Evolutionary conservation across 2,329 filamentous ascomycete species (phyloP).

Genomic region (Aspergillus flavus): DNA sequence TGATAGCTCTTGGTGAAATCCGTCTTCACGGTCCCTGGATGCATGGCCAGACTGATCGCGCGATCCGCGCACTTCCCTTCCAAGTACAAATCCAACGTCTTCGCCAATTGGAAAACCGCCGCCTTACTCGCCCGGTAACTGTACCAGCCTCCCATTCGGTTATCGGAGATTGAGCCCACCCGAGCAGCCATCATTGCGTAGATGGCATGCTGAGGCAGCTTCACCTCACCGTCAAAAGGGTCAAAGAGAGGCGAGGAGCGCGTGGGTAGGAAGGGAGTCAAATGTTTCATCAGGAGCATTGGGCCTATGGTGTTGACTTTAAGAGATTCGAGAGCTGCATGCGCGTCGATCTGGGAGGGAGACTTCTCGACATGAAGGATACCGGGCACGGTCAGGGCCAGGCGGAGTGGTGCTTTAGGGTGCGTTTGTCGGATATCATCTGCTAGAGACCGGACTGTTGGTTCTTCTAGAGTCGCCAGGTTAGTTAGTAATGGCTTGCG

Average conservation of each 20-base stretch:
- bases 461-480: neutral
- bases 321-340: conserved; percentile 70
- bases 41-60: conserved; percentile 66
- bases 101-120: no score
- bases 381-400: conserved; percentile 71
- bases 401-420: conserved; percentile 62
- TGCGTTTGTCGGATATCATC: conserved; percentile 47
- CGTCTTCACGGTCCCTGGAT: conserved; percentile 81
- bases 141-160: conserved; percentile 48
- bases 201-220: conserved; percentile 58
- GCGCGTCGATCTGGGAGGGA: conserved; percentile 67
- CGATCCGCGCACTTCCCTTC: conserved; percentile 67
- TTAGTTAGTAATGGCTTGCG: no score
- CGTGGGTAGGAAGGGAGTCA: conserved; percentile 67
- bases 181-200: conserved; percentile 78
- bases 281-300: conserved; percentile 72
- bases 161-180: conserved; percentile 72
- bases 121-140: conserved; percentile 42
- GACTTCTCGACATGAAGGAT: conserved; percentile 71
- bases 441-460: neutral
- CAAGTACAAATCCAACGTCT: conserved; percentile 32
- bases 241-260: no score
- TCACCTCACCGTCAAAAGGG: conserved; percentile 3
- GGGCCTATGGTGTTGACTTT: conserved; percentile 68
- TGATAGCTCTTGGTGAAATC: conserved; percentile 73